Base-by-base conservation (phyloP, 1,284 basidiomycete genomes). In the Xerocomus minutiporus region DNA sequence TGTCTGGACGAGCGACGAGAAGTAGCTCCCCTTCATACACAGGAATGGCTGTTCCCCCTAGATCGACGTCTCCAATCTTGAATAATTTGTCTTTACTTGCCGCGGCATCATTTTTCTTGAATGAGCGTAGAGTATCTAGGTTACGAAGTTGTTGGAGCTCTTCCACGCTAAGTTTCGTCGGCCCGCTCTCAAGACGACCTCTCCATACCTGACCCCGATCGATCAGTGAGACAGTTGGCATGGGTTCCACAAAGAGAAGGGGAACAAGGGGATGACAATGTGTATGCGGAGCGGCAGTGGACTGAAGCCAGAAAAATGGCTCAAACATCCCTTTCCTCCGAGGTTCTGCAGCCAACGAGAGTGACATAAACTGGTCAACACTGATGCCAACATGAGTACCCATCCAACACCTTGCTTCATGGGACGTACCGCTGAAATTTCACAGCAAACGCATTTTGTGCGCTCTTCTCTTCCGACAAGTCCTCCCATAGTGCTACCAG, bases 311-410 rank as follows among this genome's bases (percentile, higher is more conserved):
- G 68, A 85, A 89, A 57, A 83, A 80, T 0, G 86, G 85, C 57
- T 88, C 86, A 54, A 86, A 89, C 8, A 85, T 69, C 5, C 86
- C 84, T 61, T 78, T 84, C 20, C 82, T 75, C 20, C 81, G 78
- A 12, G 88, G 82, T 61, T 92, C 89, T 13, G 83, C 81, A 26
- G 84, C 82, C 39, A 89, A 68, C 3, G 89, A 92, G 11, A 90
- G 74, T 0, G 84, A 81, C 78, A 88, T 85, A 61, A 88, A 89
- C 56, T 88, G 84, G 13, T 88, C 83, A 54, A 88, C 72, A n/a
- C 88, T 90, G 50, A n/a, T 9, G 32, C 43, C 42, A 20, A 34
- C 53, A 46, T 63, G 40, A 66, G 29, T 8, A 9, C 48, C 25
- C 51, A 51, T 46, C 25, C 25, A 44, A 57, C 8, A 15, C 39